Evolutionary conservation across 805 yeast species (phyloP), one percentile per base, ranked within the genome.

Genomic region (Lipomyces yamadae): DNA sequence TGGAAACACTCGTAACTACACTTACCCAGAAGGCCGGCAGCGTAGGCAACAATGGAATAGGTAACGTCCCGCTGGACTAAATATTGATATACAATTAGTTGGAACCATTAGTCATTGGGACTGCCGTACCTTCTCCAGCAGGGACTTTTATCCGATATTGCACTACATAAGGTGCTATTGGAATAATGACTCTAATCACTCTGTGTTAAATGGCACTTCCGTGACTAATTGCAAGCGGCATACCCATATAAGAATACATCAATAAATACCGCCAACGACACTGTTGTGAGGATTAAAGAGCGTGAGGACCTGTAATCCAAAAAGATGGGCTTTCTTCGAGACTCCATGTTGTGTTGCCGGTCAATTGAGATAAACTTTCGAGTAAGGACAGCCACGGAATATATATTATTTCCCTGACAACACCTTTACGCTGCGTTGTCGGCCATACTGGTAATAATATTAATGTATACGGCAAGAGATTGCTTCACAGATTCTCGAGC

Each of bases 101-200:
- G 15, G 10, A 37, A 13, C 29, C 34, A 32, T 11, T 18, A 57
- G 30, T 5, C 29, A 42, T 11, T 4, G 24, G 7, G 15, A 53
- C 4, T 4, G 11, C 3, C 50, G 13, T 42, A 63, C 66, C 61
- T 13, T 70, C 42, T 37, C 68, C 71, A 8, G 64, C 67, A 7
- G 68, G 35, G 8, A 77, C 73, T 6, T 74, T 74, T 70, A 78
- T 71, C 10, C 75, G 70, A 6, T 61, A n/a, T 11, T 52, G 69
- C 35, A 77, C 70, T 15, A 76, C 77, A 66, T 71, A 77, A 13
- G 80, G 80, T 15, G 76, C 69, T 2, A 77, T 73, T 1, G 80
- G 80, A 10, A 77, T 70, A 29, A 77, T 68, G 33, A 75, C 66
- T n/a, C 71, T 65, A 42, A 1, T 13, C 30, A 2, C 39, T 10